Evolutionary conservation across 208 protist genomes (phyloP).

Genomic region (Crithidia expoeki): DNA sequence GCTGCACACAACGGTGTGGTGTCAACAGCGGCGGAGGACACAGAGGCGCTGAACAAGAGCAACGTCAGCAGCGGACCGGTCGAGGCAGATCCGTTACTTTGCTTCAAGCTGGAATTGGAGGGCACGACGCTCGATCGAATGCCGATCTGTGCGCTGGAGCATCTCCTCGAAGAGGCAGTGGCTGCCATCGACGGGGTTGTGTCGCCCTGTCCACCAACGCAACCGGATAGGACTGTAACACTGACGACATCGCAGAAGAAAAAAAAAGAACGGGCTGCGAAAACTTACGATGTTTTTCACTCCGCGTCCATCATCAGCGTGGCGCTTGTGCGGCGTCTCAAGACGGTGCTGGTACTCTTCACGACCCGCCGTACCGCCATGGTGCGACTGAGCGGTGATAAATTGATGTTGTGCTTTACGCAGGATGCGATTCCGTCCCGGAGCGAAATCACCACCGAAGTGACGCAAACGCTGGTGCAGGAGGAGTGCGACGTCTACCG

Average conservation of each 20-base stretch:
- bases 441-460: conserved; percentile 50
- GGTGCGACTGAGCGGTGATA: conserved; percentile 54
- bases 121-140: conserved; percentile 48
- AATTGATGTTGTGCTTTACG: conserved; percentile 81
- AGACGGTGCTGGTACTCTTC: conserved; percentile 70
- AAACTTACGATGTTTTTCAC: conserved; percentile 44
- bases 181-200: conserved; percentile 33
- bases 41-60: conserved; percentile 13
- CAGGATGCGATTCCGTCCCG: conserved; percentile 34
- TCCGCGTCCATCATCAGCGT: conserved; percentile 59
- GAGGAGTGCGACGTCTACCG: conserved; percentile 52
- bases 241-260: not conserved
- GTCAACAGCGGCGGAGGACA: not conserved
- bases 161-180: conserved; percentile 58
- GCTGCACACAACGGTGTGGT: not conserved
- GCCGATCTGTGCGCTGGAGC: conserved; percentile 46
- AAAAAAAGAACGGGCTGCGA: not conserved
- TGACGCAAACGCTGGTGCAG: conserved; percentile 44
- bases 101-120: conserved; percentile 81
- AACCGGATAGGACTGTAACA: not conserved
- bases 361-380: conserved; percentile 49
- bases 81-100: conserved; percentile 15
- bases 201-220: not conserved
- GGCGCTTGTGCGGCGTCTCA: conserved; percentile 44
- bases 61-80: not conserved